Conservation (phyloP, 169 alveolate genomes). For the Theileria annulata region DNA sequence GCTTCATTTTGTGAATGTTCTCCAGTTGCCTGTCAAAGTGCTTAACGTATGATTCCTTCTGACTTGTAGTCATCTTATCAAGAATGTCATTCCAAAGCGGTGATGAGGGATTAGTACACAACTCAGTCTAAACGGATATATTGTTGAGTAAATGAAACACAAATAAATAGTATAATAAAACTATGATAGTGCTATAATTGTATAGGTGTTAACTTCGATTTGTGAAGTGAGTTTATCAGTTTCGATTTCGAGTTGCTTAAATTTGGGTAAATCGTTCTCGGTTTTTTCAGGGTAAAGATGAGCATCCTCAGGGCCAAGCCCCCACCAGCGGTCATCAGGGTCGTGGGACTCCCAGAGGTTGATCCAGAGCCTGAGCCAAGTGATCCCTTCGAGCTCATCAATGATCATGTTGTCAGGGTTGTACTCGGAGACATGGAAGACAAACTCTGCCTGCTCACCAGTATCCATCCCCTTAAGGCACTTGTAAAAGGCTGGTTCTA, state of each 20-base stretch:
- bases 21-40: slow-evolving; percentile 59
- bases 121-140: slow-evolving; percentile 34
- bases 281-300: slow-evolving; percentile 20
- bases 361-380: slow-evolving; percentile 63
- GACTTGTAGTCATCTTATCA: slow-evolving; percentile 35
- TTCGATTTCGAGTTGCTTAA: slow-evolving; percentile 28
- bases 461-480: slow-evolving; percentile 45
- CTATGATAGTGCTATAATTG: too few relatives aligned
- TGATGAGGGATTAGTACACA: slow-evolving; percentile 51
- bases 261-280: slow-evolving; percentile 2
- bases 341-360: slow-evolving; percentile 30
- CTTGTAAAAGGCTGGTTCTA: slow-evolving; percentile 9
- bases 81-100: slow-evolving; percentile 66
- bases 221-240: slow-evolving; percentile 49
- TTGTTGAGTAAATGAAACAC: background rate
- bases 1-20: slow-evolving; percentile 26
- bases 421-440: slow-evolving; percentile 28
- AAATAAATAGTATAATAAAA: background rate
- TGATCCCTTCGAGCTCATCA: slow-evolving; percentile 16
- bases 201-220: slow-evolving; percentile 33
- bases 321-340: slow-evolving; percentile 64
- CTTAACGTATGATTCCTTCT: slow-evolving; percentile 60
- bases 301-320: slow-evolving; percentile 61
- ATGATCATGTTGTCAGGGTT: slow-evolving; percentile 5
- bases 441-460: slow-evolving; percentile 66